Evolutionary conservation across 306 rosid species (phyloP).

Genomic region (Senna tora): DNA sequence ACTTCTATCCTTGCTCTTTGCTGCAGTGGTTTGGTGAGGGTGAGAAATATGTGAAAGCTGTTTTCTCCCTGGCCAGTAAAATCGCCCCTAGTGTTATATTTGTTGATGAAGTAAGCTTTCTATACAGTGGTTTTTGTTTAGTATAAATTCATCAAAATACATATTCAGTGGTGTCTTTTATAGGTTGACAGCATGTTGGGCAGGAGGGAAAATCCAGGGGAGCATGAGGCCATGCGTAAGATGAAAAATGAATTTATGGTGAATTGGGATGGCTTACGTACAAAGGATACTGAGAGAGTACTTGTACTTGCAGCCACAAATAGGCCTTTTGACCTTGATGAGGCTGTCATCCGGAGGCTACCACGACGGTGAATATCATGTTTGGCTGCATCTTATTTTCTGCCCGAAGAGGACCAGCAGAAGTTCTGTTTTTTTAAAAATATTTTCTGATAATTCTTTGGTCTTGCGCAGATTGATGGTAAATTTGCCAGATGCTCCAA

Average conservation of each 20-base stretch:
- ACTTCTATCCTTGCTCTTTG: slow-evolving; percentile 36
- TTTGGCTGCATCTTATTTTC: slow-evolving; percentile 23
- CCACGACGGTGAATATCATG: slow-evolving; percentile 77
- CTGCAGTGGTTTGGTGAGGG: slow-evolving; percentile 99
- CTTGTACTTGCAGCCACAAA: slow-evolving; percentile 99
- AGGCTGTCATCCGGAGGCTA: slow-evolving; percentile 98
- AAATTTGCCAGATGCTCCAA: slow-evolving; percentile 93
- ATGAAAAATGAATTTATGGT: slow-evolving; percentile 99
- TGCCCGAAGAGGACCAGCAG: not conserved
- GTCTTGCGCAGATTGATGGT: slow-evolving; percentile 87
- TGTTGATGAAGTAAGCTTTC: slow-evolving; percentile 79
- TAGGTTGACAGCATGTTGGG: slow-evolving; percentile 99
- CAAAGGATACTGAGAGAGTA: slow-evolving; percentile 95
- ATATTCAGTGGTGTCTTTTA: slow-evolving; percentile 35
- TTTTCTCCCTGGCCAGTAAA: slow-evolving; percentile 97
- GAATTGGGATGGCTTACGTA: slow-evolving; percentile 99
- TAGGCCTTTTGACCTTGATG: slow-evolving; percentile 98
- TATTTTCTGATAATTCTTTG: slow-evolving; percentile 35
- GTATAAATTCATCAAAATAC: slow-evolving; percentile 3
- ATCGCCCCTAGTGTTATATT: slow-evolving; percentile 97
- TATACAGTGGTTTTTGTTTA: not conserved
- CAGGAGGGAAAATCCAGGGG: slow-evolving; percentile 98
- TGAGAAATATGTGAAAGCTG: slow-evolving; percentile 99
- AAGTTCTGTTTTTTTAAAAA: slow-evolving; percentile 19
- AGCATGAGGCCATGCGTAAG: slow-evolving; percentile 99